Base-by-base conservation (phyloP, 768 basidiomycete species). In the Amanita muscaria region DNA sequence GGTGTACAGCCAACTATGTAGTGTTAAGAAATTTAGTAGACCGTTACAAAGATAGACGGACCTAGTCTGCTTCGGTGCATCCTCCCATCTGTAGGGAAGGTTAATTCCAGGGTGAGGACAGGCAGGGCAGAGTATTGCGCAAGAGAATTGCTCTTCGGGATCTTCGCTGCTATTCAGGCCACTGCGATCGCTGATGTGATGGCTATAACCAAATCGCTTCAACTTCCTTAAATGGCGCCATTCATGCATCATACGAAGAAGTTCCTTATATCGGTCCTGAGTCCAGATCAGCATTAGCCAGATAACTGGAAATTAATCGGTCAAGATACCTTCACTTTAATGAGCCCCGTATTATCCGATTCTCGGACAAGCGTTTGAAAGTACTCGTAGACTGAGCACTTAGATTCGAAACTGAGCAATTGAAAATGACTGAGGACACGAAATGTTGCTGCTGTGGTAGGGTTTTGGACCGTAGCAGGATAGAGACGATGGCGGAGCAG, bases 311-410 rank as follows among this genome's bases (percentile, higher is more conserved):
- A n/a, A n/a, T n/a, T n/a, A n/a, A n/a, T n/a, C n/a, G n/a, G n/a
- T n/a, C n/a, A n/a, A n/a, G n/a, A n/a, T 3, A 9, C 11, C 11
- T 36, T 36, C 5, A 3, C 3, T 9, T 3, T 18, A 11, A 4
- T 6, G 21, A 36, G 34, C 3, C 59, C 60, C 0, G 56, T 54
- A 40, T 65, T 63, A 30, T 65, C 50, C 0, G 55, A 57, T 9
- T 46, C 30, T 0, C 51, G 44, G 0, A 51, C 50, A 1, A 70
- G 35, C 0, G 53, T 45, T 16, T 34, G 40, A 43, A 65, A 63
- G 34, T 56, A 64, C 8, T 70, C 58, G 23, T 60, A 59, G 0
- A 44, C 46, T 0, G 61, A 59, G 0, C 56, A 31, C 30, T 67
- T 67, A 2, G 62, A 61, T 22, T 58, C 53, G 4, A 58, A 56